Evolutionary conservation across 352 stramenopile genomes (phyloP).

Genomic region (Pythium graminicola): DNA sequence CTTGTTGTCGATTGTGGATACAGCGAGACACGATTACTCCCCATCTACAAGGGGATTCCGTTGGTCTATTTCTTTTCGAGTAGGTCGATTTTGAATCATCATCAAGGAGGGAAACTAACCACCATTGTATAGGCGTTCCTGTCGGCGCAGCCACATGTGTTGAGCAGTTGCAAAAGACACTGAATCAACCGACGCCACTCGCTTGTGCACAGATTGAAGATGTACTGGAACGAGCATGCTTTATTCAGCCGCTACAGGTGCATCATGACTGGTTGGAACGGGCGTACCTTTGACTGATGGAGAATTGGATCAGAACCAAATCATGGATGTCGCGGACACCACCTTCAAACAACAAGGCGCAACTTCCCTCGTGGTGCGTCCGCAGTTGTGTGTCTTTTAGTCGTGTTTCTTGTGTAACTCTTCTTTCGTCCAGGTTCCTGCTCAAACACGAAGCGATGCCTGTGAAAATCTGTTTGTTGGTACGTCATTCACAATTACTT

Average conservation of each 20-base stretch:
- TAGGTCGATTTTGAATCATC: slow-evolving; percentile 16
- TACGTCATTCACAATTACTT: slow-evolving; percentile 1
- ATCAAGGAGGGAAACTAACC: neutral
- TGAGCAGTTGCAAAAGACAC: slow-evolving; percentile 23
- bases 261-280: neutral
- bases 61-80: slow-evolving; percentile 62
- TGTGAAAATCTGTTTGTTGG: slow-evolving; percentile 28
- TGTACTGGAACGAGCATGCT: slow-evolving; percentile 69
- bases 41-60: slow-evolving; percentile 79
- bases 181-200: neutral
- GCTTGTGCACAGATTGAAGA: slow-evolving; percentile 29
- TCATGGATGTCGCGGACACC: slow-evolving; percentile 23
- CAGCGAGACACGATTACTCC: slow-evolving; percentile 62
- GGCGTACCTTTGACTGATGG: no score
- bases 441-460: slow-evolving; percentile 9
- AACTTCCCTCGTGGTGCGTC: slow-evolving; percentile 10
- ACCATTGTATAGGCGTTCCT: slow-evolving; percentile 29
- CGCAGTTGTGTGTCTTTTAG: no score
- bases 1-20: slow-evolving; percentile 77
- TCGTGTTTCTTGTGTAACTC: no score
- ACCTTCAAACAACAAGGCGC: slow-evolving; percentile 9
- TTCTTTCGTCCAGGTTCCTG: slow-evolving; percentile 18
- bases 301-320: no score
- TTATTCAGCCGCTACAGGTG: slow-evolving; percentile 41
- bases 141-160: slow-evolving; percentile 42